A percentile compares a stretch with the other conserved stretches of the same genome.
Conservation (phyloP, 2,329 filamentous ascomycete species). For the Fusarium secorum region DNA sequence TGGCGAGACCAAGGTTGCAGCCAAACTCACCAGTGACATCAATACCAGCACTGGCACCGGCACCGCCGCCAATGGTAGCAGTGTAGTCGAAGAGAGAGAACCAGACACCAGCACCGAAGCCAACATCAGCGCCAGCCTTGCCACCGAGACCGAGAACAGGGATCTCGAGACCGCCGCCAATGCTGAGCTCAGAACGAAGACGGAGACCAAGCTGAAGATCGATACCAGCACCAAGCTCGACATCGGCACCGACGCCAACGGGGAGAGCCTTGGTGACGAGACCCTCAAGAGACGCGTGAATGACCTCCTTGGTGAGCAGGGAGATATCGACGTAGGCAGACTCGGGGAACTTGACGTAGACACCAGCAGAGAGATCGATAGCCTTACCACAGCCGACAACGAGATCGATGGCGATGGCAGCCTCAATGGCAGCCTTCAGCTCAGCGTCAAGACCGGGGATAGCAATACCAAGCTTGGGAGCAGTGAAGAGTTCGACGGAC, state of each 20-base stretch:
- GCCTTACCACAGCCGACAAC: constrained; percentile 56
- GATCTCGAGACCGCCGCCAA: constrained; percentile 45
- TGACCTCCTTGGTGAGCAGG: constrained; percentile 50
- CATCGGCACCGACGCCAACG: constrained; percentile 36
- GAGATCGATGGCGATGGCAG: constrained; percentile 60
- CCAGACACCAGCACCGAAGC: constrained; percentile 53
- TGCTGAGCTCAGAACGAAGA: constrained; percentile 56
- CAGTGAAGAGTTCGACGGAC: constrained; percentile 58
- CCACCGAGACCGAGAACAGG: constrained; percentile 45
- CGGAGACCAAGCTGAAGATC: constrained; percentile 59
- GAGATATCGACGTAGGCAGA: constrained; percentile 51
- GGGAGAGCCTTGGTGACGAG: constrained; percentile 41
- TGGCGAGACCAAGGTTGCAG: constrained; percentile 34
- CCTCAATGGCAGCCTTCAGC: constrained; percentile 57
- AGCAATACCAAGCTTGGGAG: constrained; percentile 48
- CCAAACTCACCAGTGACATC: constrained; percentile 28
- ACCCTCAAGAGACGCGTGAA: constrained; percentile 53
- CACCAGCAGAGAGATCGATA: constrained; percentile 57
- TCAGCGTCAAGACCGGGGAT: constrained; percentile 50
- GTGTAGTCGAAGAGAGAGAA: constrained; percentile 63
- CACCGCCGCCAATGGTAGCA: constrained; percentile 49
- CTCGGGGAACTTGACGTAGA: constrained; percentile 59
- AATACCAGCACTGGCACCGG: constrained; percentile 48
- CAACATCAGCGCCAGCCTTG: constrained; percentile 48
- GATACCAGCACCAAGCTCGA: constrained; percentile 51